Percentiles rank a stretch among this genome's conserved stretches.
These are phyloP conservation scores for Cadophora malorum DNA, from an alignment of 2,329 filamentous ascomycete genomes.

Conservation along the genomic window DNA sequence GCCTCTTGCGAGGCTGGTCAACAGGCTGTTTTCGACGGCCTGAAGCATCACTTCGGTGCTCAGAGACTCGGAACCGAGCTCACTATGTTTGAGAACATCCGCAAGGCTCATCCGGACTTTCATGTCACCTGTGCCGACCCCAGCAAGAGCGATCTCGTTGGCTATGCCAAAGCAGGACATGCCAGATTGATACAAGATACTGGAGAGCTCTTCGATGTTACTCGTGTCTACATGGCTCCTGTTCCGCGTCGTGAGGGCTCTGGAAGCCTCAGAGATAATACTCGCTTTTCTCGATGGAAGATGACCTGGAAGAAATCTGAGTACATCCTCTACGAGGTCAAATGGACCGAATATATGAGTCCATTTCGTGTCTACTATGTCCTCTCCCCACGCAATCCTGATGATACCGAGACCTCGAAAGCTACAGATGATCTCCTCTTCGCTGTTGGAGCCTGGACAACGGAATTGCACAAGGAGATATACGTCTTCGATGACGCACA, in stretches of 20 bases:
- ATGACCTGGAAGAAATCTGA: slow-evolving; percentile 30
- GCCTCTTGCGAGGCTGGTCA: slow-evolving; percentile 1
- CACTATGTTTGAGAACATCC: slow-evolving; percentile 25
- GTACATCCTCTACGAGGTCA: slow-evolving; percentile 34
- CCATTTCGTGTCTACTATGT: slow-evolving; percentile 23
- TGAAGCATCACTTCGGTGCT: slow-evolving; percentile 23
- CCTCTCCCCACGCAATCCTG: slow-evolving; percentile 22
- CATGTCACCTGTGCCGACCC: slow-evolving; percentile 26
- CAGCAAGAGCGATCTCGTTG: slow-evolving; percentile 32
- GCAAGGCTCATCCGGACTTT: slow-evolving; percentile 22
- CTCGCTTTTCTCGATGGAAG: slow-evolving; percentile 32
- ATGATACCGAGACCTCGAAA: neutral
- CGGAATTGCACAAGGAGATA: slow-evolving; percentile 66
- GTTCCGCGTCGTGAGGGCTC: slow-evolving; percentile 15
- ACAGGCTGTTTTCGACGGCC: slow-evolving; percentile 26
- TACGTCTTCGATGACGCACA: slow-evolving; percentile 68
- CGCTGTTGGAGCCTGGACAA: slow-evolving; percentile 60
- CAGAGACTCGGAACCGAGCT: slow-evolving; percentile 27
- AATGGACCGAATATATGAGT: slow-evolving; percentile 21
- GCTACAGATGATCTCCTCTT: slow-evolving; percentile 58
- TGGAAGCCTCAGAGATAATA: slow-evolving; percentile 25
- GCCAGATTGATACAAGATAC: slow-evolving; percentile 21
- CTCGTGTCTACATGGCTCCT: slow-evolving; percentile 22
- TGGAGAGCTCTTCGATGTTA: slow-evolving; percentile 23
- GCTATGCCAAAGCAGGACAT: slow-evolving; percentile 34